Evolutionary conservation across 371 early-diverging fungal species (phyloP), one percentile per base, ranked within the genome.

Genomic region (Coemansia sp.): DNA sequence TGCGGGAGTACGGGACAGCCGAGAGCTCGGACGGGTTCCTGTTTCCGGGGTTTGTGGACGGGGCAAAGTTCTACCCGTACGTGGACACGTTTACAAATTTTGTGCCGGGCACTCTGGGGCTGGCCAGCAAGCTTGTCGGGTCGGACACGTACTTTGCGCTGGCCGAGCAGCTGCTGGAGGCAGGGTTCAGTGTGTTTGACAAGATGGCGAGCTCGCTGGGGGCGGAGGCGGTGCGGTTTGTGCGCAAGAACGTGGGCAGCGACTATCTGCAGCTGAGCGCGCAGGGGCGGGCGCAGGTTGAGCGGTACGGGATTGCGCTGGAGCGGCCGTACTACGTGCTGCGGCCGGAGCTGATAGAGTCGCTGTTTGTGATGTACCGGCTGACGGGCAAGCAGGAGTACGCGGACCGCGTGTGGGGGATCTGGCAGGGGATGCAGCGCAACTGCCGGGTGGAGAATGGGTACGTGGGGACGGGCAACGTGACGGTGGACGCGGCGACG

Each of bases 331-430:
- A 61, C 57, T 77, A 77, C 50, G 47, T 70, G 14, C 63, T 92
- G 42, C 81, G 97, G 10, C 97, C 97, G 6, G 96, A 96, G 75
- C 88, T 92, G 1, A 79, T 94, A 16, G 97, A 96, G 77, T 88
- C 88, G 58, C 68, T 94, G 48, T 94, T 94, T 79, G 77, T 86
- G 43, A 60, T 94, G 69, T 93, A 85, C 74, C 81, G 94, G 35
- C 72, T 90, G 34, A 94, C 97, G 6, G 90, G 91, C 3, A 86
- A 94, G 60, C 77, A 76, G 2, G 82, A 82, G 53, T 71, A 77
- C 61, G 88, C 93, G 20, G 88, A 93, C 63, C 88, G 90, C 84
- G 94, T 90, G 5, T 93, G 92, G 91, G 71, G 85, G 16, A 91
- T 94, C 58, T 92, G 93, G 77, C 81, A 88, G 74, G 80, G 88